A percentile compares a stretch with the other conserved stretches of the same genome.
phyloP scores from a whole-genome alignment of 179 eudicot genomes.

The Silene noctiflora region DNA sequence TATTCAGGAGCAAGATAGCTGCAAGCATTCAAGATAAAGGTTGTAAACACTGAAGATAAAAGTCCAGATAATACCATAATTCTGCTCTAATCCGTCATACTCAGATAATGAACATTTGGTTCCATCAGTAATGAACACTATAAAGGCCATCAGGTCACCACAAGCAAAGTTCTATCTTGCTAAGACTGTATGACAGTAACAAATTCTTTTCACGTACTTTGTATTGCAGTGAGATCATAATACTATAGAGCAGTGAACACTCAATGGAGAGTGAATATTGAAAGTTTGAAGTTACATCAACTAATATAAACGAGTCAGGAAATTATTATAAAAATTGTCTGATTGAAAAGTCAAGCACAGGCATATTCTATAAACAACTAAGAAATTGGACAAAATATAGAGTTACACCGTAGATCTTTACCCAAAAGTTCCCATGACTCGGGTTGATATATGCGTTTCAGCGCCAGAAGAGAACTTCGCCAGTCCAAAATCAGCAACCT shows the following conservation, averaged over 20 bases:
- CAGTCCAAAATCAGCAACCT: slow-evolving; percentile 99
- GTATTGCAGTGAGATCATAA: too few species aligned
- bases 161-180: too few species aligned
- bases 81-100: too few species aligned
- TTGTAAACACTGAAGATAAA: background rate
- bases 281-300: background rate
- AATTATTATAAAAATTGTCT: background rate
- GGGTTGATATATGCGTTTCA: slow-evolving; percentile 78
- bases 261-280: background rate
- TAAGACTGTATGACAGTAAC: too few species aligned
- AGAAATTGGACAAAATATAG: background rate
- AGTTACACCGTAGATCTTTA: slow-evolving; percentile 28
- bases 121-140: too few species aligned
- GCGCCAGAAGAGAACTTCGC: slow-evolving; percentile 80
- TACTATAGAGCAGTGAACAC: background rate
- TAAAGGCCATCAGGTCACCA: too few species aligned
- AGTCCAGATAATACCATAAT: background rate
- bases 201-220: too few species aligned
- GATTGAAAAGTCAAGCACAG: background rate
- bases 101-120: too few species aligned
- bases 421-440: slow-evolving; percentile 99
- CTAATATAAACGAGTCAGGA: background rate
- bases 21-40: slow-evolving; percentile 14
- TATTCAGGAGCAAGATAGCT: slow-evolving; percentile 94
- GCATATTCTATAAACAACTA: background rate